phyloP scores from a whole-genome alignment of 2,329 filamentous ascomycete genomes.

The Xylariaceae sp. region DNA sequence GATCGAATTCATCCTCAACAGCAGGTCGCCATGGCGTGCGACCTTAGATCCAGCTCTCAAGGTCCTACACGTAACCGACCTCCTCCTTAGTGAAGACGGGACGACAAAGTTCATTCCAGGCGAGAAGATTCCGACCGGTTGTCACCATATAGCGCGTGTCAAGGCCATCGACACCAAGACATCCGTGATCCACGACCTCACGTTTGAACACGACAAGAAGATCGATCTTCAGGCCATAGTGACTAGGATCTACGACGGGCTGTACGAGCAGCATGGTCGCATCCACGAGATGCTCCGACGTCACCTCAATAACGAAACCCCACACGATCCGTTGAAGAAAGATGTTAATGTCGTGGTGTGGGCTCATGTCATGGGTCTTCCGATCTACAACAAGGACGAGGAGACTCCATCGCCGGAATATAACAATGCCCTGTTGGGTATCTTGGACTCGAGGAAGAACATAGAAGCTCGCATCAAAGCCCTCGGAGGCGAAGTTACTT shows the following conservation, averaged over 20 bases:
- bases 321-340: neutral
- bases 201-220: neutral
- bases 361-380: neutral
- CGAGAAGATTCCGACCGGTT: neutral
- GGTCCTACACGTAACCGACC: neutral
- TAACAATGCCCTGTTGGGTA: neutral
- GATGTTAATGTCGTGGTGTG: neutral
- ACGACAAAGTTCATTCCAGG: neutral
- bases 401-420: neutral
- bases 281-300: neutral
- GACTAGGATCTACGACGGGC: neutral
- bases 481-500: neutral
- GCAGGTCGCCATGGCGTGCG: neutral
- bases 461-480: neutral
- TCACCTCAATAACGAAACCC: neutral
- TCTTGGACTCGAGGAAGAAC: neutral
- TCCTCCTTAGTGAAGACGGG: neutral
- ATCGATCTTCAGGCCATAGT: neutral
- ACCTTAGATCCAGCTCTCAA: neutral
- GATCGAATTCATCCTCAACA: neutral
- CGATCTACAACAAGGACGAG: neutral
- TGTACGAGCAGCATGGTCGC: neutral
- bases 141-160: neutral
- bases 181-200: neutral
- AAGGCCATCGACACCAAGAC: neutral